phyloP scores from a whole-genome alignment of 257 asterid genomes.

The Solanum chiquidenum region DNA sequence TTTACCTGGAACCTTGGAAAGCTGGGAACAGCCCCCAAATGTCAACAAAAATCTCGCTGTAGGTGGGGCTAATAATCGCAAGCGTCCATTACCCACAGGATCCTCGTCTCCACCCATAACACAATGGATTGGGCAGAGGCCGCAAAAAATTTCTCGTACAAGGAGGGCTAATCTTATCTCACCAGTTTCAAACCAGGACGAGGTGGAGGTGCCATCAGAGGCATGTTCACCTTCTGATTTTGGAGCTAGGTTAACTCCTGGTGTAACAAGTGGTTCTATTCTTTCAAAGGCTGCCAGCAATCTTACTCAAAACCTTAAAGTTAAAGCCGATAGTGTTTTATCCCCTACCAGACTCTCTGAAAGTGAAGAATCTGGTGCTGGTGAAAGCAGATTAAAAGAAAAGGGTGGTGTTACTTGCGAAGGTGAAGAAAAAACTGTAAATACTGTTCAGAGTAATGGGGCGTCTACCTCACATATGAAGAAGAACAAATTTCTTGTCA shows the following conservation, averaged over 20 bases:
- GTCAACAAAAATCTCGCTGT: conserved; percentile 40
- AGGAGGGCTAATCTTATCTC: conserved; percentile 82
- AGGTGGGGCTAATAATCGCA: conserved; percentile 64
- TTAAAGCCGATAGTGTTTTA: conserved; percentile 44
- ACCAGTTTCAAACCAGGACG: conserved; percentile 80
- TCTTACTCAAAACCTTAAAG: conserved; percentile 43
- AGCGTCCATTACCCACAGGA: conserved; percentile 66
- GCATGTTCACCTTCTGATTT: conserved; percentile 77
- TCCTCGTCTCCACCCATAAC: conserved; percentile 94
- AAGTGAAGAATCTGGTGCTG: conserved; percentile 91
- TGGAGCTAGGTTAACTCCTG: conserved; percentile 51
- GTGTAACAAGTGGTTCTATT: conserved; percentile 44
- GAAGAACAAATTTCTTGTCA: conserved; percentile 52
- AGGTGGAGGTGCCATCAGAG: conserved; percentile 61
- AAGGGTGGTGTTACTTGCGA: conserved; percentile 41
- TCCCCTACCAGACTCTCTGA: conserved; percentile 82
- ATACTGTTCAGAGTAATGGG: conserved; percentile 45
- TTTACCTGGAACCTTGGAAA: conserved; percentile 56
- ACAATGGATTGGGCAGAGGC: conserved; percentile 97
- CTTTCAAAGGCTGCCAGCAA: conserved; percentile 41
- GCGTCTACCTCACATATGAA: conserved; percentile 35
- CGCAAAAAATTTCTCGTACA: conserved; percentile 83
- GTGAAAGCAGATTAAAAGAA: conserved; percentile 57
- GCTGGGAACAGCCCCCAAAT: conserved; percentile 75
- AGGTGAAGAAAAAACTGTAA: conserved; percentile 44